These are phyloP conservation scores for Echinochloa phyllopogon DNA, from an alignment of 176 grass and related monocot genomes.

Conservation along the genomic window DNA sequence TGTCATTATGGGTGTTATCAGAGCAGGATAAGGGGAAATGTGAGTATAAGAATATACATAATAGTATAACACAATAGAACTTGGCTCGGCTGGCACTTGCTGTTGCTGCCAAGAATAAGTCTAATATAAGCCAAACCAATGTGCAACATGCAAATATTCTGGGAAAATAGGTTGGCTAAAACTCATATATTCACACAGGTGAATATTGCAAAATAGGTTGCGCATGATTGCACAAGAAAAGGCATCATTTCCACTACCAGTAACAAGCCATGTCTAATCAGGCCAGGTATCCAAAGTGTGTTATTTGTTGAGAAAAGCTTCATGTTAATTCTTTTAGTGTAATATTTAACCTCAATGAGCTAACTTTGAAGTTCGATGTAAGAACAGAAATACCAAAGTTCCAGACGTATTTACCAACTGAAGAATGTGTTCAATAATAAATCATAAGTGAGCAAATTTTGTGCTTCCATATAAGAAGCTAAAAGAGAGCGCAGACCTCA, in stretches of 20 bases:
- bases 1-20: neutral
- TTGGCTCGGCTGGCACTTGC: too few relatives aligned
- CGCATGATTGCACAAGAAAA: neutral
- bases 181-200: too few relatives aligned
- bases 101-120: neutral
- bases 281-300: neutral
- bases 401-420: too few relatives aligned
- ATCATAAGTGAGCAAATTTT: neutral
- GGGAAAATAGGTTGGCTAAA: neutral
- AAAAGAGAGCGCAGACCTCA: slow-evolving; percentile 42
- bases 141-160: neutral
- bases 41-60: neutral
- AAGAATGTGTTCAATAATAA: neutral
- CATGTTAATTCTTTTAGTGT: too few relatives aligned
- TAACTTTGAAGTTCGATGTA: too few relatives aligned
- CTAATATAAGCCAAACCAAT: neutral
- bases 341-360: too few relatives aligned
- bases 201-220: neutral
- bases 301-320: too few relatives aligned
- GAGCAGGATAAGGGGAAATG: neutral
- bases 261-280: neutral
- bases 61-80: too few relatives aligned
- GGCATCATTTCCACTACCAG: neutral
- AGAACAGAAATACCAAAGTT: too few relatives aligned
- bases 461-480: neutral